Conservation (phyloP, 352 stramenopile genomes). For the Phytophthora pseudosyringae region DNA sequence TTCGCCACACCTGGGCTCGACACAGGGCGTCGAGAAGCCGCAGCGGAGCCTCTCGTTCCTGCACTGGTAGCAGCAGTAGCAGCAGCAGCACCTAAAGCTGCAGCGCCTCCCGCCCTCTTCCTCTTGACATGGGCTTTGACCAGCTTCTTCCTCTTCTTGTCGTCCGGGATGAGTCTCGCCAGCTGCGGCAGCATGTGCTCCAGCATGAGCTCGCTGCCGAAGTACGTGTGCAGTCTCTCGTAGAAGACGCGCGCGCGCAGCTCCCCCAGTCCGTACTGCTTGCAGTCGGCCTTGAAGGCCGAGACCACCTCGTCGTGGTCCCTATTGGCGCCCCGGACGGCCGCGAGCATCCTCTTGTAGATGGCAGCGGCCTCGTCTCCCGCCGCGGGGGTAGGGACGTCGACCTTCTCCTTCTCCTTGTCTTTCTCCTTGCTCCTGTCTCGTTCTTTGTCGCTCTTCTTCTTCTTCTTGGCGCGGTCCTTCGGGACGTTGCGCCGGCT, state of each 20-base stretch:
- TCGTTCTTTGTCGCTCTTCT: constrained; percentile 28
- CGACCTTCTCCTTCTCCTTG: constrained; percentile 37
- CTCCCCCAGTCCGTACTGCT: constrained; percentile 70
- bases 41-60: neutral
- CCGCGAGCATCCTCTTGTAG: constrained; percentile 84
- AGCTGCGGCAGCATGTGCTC: constrained; percentile 84
- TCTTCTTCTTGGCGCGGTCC: constrained; percentile 35
- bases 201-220: constrained; percentile 78
- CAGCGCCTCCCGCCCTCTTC: constrained; percentile 16
- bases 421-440: constrained; percentile 33
- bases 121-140: constrained; percentile 61
- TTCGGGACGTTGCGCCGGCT: constrained; percentile 26
- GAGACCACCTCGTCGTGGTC: constrained; percentile 74
- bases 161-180: constrained; percentile 77
- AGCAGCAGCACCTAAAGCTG: constrained; percentile 1
- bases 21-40: constrained; percentile 37
- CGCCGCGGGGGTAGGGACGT: constrained; percentile 59
- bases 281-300: constrained; percentile 85
- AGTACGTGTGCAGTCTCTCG: constrained; percentile 62
- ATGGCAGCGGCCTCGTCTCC: constrained; percentile 78
- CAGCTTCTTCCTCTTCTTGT: constrained; percentile 78
- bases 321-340: constrained; percentile 74
- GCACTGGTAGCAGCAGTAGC: neutral
- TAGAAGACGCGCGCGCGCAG: constrained; percentile 71
- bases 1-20: constrained; percentile 42